phyloP scores from a whole-genome alignment of 2,329 filamentous ascomycete species.

The Alternaria hordeiaustralica region DNA sequence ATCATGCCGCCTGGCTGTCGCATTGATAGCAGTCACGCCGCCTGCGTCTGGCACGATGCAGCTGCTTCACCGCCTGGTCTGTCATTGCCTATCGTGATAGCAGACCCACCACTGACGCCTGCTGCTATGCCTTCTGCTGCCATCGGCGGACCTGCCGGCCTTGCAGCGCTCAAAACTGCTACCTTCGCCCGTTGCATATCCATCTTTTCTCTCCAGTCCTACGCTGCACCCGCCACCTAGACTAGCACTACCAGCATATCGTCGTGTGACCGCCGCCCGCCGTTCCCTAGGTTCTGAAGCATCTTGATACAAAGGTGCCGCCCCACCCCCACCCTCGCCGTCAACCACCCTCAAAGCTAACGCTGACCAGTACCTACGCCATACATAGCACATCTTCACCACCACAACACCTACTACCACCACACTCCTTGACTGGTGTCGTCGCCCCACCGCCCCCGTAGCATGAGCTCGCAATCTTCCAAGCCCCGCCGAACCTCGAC shows the following conservation, averaged over 20 bases:
- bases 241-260: slow-evolving; percentile 13
- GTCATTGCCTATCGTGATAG: slow-evolving; percentile 10
- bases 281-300: slow-evolving; percentile 12
- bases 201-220: slow-evolving; percentile 4
- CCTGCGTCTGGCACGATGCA: slow-evolving; percentile 10
- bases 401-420: not conserved
- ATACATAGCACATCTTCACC: slow-evolving; percentile 30
- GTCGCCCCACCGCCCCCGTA: slow-evolving; percentile 32
- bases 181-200: not conserved
- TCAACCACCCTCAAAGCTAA: slow-evolving; percentile 10
- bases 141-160: slow-evolving; percentile 14
- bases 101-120: slow-evolving; percentile 14
- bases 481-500: slow-evolving; percentile 51
- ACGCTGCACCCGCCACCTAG: slow-evolving; percentile 10
- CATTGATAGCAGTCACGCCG: not conserved
- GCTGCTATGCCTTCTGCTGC: slow-evolving; percentile 9
- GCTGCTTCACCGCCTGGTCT: slow-evolving; percentile 17
- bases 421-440: slow-evolving; percentile 16
- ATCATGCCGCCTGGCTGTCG: not conserved
- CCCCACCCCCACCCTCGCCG: slow-evolving; percentile 18
- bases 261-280: slow-evolving; percentile 18
- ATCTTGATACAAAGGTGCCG: slow-evolving; percentile 24
- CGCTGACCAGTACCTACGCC: slow-evolving; percentile 19
- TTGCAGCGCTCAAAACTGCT: slow-evolving; percentile 10
- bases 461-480: slow-evolving; percentile 51